Percentiles rank a stretch among this genome's conserved stretches.
Evolutionary conservation across 2,329 filamentous ascomycete species (phyloP).

Genomic region (Trichoderma pleuroti): DNA sequence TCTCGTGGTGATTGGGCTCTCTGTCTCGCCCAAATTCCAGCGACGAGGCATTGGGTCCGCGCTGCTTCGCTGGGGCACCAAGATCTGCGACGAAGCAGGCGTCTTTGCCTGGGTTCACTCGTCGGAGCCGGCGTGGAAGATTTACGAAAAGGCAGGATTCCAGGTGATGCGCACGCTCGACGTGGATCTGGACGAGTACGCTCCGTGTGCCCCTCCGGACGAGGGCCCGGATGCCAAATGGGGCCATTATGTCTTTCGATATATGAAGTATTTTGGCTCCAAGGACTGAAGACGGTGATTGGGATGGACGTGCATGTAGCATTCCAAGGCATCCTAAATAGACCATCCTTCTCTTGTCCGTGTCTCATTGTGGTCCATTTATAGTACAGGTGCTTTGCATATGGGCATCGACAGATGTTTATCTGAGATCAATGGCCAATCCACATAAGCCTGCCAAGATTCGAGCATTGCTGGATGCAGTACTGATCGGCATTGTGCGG

Average conservation of each 20-base stretch:
- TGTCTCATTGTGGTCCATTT: neutral
- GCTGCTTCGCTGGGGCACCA: conserved; percentile 33
- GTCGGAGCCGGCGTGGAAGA: conserved; percentile 30
- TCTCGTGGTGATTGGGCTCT: conserved; percentile 32
- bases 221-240: conserved; percentile 29
- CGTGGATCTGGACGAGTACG: conserved; percentile 33
- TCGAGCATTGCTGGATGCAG: neutral
- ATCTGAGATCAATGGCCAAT: neutral
- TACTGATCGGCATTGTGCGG: neutral
- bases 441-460: neutral
- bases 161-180: conserved; percentile 29
- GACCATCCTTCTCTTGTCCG: neutral
- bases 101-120: conserved; percentile 36
- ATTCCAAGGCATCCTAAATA: neutral
- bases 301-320: neutral
- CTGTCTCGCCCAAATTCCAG: conserved; percentile 32
- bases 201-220: conserved; percentile 25
- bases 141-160: conserved; percentile 33
- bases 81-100: conserved; percentile 28
- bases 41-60: conserved; percentile 32
- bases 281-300: neutral
- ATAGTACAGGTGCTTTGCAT: neutral
- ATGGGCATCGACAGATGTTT: neutral
- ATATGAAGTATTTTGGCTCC: conserved; percentile 30
- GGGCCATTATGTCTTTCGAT: conserved; percentile 35